phyloP scores from a whole-genome alignment of 2,329 filamentous ascomycete species.

The Exophiala lecanii-corni region DNA sequence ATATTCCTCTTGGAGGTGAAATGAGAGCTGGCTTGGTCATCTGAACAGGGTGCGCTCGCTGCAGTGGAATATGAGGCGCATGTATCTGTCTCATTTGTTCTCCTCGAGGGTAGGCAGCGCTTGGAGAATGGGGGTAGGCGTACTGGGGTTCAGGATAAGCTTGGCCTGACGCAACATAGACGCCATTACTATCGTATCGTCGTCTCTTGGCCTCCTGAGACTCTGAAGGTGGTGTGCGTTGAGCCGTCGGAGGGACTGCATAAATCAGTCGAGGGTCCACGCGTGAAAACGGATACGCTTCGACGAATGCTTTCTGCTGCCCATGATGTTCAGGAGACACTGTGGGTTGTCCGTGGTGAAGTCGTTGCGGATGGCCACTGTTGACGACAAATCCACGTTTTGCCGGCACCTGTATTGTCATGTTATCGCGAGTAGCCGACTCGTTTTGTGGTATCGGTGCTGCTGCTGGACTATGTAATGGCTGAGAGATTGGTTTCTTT shows the following conservation, averaged over 20 bases:
- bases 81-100: constrained; percentile 11
- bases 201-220: constrained; percentile 59
- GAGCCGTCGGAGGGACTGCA: constrained; percentile 15
- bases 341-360: constrained; percentile 7
- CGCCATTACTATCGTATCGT: constrained; percentile 49
- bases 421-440: constrained; percentile 9
- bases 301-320: constrained; percentile 13
- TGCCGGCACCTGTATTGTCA: constrained; percentile 30
- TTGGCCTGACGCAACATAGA: constrained; percentile 38
- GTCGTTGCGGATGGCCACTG: constrained; percentile 12
- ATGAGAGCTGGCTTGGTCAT: constrained; percentile 21
- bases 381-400: constrained; percentile 25
- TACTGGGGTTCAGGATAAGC: constrained; percentile 28
- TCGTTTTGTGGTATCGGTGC: constrained; percentile 28
- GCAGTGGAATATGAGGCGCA: constrained; percentile 6
- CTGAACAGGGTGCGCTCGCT: constrained; percentile 6
- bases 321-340: constrained; percentile 15
- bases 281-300: constrained; percentile 17
- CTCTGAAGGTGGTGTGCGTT: constrained; percentile 21
- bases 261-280: constrained; percentile 24
- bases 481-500: constrained; percentile 42
- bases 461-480: constrained; percentile 39
- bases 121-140: constrained; percentile 32
- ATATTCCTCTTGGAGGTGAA: constrained; percentile 21
- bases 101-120: constrained; percentile 27